These are phyloP conservation scores for Boletus eberwhitei DNA, from an alignment of 768 basidiomycete species.

Conservation along the genomic window DNA sequence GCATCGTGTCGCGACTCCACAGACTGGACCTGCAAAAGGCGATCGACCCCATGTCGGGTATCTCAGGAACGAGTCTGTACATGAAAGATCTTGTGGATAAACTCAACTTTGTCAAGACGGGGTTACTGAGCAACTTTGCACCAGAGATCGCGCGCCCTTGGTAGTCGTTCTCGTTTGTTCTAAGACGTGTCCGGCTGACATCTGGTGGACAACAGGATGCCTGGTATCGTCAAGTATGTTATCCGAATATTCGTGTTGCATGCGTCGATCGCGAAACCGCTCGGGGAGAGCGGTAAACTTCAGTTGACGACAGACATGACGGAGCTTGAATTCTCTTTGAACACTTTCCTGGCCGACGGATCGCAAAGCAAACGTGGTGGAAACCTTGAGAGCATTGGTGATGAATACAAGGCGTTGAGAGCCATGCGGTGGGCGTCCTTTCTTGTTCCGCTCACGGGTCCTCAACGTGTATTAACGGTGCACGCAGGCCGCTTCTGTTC, in stretches of 20 bases:
- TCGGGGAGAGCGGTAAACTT: conserved; percentile 91
- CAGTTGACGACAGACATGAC: conserved; percentile 97
- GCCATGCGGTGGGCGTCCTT: conserved; percentile 68
- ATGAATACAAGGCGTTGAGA: conserved; percentile 81
- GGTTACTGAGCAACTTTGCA: conserved; percentile 72
- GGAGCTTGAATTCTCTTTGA: conserved; percentile 89
- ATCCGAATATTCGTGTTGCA: conserved; percentile 89
- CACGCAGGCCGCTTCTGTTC: conserved; percentile 78
- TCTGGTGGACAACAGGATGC: conserved; percentile 41
- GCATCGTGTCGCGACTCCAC: conserved; percentile 81
- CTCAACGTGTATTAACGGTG: neutral
- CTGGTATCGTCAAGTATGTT: conserved; percentile 69
- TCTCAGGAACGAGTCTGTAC: conserved; percentile 63
- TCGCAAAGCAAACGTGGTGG: conserved; percentile 57
- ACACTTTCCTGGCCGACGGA: conserved; percentile 67
- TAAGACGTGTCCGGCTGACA: neutral
- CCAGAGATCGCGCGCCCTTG: conserved; percentile 74
- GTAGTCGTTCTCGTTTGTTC: conserved; percentile 37
- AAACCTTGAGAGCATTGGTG: conserved; percentile 73
- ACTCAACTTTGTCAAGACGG: conserved; percentile 72
- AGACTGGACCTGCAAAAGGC: conserved; percentile 77
- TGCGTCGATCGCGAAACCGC: conserved; percentile 86
- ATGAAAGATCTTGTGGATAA: conserved; percentile 84
- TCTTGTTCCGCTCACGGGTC: neutral
- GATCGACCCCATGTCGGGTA: conserved; percentile 58